Conservation (phyloP, 495 filamentous ascomycete species). For the Neurospora sp. region DNA sequence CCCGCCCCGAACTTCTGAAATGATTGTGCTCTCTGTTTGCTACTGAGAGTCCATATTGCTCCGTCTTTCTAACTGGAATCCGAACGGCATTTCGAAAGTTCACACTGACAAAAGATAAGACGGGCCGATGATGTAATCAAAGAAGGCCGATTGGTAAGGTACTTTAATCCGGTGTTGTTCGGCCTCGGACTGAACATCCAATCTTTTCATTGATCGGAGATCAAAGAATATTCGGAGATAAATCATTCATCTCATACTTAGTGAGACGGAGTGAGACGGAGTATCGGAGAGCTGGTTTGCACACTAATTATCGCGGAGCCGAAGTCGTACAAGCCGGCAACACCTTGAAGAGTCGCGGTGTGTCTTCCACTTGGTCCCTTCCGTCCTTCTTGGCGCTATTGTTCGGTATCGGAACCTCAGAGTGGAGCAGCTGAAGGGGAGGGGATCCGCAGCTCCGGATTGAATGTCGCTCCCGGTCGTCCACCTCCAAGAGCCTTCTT, state of each 20-base stretch:
- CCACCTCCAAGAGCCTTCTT: background rate
- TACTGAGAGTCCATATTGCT: background rate
- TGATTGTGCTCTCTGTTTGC: background rate
- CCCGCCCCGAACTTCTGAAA: background rate
- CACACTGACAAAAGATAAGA: background rate
- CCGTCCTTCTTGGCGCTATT: background rate
- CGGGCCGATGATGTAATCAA: background rate
- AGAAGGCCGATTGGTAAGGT: background rate
- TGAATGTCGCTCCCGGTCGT: background rate
- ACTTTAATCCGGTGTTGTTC: background rate
- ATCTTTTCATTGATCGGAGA: background rate
- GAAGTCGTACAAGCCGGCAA: background rate
- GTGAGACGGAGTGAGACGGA: background rate
- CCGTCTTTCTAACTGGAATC: no score
- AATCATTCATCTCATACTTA: background rate
- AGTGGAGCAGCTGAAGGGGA: background rate
- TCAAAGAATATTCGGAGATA: background rate
- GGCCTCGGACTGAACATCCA: background rate
- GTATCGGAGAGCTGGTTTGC: background rate
- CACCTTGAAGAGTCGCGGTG: background rate
- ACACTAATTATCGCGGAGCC: background rate
- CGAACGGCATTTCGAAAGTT: background rate
- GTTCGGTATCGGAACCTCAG: background rate
- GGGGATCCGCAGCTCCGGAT: background rate
- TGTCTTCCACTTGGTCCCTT: background rate